Evolutionary conservation across 2,329 filamentous ascomycete species (phyloP).

Genomic region (Chaetomium olivaceum): DNA sequence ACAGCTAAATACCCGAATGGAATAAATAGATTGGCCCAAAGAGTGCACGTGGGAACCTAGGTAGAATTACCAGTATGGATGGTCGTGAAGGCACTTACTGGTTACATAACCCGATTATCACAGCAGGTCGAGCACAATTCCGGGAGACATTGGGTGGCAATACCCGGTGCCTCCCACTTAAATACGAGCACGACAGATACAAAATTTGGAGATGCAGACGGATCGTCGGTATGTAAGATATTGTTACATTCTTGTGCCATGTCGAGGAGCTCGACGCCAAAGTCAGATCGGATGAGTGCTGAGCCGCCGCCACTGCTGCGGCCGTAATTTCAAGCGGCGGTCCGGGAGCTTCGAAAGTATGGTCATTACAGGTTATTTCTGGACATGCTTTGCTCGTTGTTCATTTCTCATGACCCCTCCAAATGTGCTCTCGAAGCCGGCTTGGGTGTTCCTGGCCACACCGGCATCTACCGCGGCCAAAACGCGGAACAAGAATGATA

Average conservation of each 20-base stretch:
- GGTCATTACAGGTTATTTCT: background rate
- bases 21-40: background rate
- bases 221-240: background rate
- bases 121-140: background rate
- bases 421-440: background rate
- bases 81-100: no score
- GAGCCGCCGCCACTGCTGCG: no score
- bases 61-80: no score
- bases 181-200: no score
- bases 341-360: background rate
- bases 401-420: background rate
- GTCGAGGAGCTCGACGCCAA: background rate
- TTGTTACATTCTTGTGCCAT: background rate
- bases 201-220: no score
- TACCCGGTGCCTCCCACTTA: no score
- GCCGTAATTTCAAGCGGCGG: background rate
- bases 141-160: no score
- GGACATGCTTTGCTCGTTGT: background rate
- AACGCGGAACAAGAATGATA: no score
- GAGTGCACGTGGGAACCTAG: background rate
- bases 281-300: background rate
- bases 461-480: no score
- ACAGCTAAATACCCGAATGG: background rate
- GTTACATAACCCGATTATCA: background rate
- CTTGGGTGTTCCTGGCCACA: background rate